Conservation (phyloP, 2,329 filamentous ascomycete species). For the Pyricularia grisea region DNA sequence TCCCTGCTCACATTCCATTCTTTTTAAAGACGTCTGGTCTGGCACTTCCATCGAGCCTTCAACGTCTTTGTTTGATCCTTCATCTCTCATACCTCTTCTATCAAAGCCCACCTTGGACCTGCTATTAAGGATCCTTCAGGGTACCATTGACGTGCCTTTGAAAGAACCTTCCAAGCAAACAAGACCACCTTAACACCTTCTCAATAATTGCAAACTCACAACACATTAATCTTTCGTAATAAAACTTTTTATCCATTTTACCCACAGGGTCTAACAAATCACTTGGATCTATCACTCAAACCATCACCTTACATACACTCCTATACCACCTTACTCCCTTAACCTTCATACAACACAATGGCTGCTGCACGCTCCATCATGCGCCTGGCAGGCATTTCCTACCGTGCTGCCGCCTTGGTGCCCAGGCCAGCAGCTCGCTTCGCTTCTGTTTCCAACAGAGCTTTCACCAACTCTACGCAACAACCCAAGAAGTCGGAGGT, state of each 20-base stretch:
- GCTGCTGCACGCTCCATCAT: conserved; percentile 16
- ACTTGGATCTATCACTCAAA: background rate
- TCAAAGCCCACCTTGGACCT: conserved; percentile 18
- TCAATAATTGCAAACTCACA: conserved; percentile 3
- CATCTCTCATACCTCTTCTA: conserved; percentile 9
- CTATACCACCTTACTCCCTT: background rate
- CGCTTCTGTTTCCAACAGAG: conserved; percentile 14
- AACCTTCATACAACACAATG: conserved; percentile 13
- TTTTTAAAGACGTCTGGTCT: background rate
- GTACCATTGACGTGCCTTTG: conserved; percentile 18
- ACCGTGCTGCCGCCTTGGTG: conserved; percentile 17
- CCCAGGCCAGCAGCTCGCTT: conserved; percentile 10
- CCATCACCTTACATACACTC: background rate
- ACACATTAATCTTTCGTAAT: background rate
- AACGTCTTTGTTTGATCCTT: conserved; percentile 8
- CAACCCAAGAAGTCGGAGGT: conserved; percentile 36
- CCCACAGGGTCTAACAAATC: background rate
- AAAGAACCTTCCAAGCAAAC: background rate
- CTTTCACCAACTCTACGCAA: conserved; percentile 25
- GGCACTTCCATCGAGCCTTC: background rate
- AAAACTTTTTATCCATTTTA: background rate
- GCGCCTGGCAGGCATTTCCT: conserved; percentile 13
- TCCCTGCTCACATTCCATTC: background rate
- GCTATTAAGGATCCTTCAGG: conserved; percentile 23
- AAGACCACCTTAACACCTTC: background rate